phyloP scores from a whole-genome alignment of 306 rosid species.

The Cucumis cinereus region DNA sequence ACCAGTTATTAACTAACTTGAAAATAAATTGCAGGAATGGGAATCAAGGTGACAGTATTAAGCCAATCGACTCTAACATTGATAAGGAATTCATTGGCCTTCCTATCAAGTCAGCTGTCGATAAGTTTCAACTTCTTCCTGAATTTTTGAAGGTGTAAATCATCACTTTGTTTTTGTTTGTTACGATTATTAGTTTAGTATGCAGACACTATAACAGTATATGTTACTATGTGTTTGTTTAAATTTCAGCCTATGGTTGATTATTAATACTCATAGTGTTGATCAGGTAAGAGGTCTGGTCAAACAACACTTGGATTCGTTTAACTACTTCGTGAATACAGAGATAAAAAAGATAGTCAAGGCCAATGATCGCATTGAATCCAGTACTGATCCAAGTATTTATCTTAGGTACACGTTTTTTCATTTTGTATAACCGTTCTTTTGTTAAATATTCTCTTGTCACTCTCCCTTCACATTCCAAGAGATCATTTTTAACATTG shows the following conservation, averaged over 20 bases:
- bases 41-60: slow-evolving; percentile 7
- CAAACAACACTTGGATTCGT: slow-evolving; percentile 88
- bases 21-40: slow-evolving; percentile 6
- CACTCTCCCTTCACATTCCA: too few relatives aligned
- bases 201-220: not conserved
- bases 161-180: not conserved
- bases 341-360: slow-evolving; percentile 68
- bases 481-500: too few relatives aligned
- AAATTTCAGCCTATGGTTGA: not conserved
- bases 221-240: not conserved
- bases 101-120: slow-evolving; percentile 67
- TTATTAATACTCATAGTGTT: not conserved
- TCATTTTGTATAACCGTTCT: not conserved
- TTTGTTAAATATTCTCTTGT: too few relatives aligned
- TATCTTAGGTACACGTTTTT: slow-evolving; percentile 31
- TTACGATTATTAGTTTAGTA: not conserved
- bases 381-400: slow-evolving; percentile 26
- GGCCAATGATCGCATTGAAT: slow-evolving; percentile 39
- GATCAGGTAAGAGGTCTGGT: slow-evolving; percentile 78
- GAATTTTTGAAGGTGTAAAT: slow-evolving; percentile 63
- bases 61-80: slow-evolving; percentile 15
- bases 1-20: not conserved
- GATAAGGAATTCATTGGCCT: slow-evolving; percentile 56
- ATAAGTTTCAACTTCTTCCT: slow-evolving; percentile 76
- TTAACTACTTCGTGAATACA: slow-evolving; percentile 57